Conservation (phyloP, 805 yeast genomes). For the Metahyphopichia silvanorum region DNA sequence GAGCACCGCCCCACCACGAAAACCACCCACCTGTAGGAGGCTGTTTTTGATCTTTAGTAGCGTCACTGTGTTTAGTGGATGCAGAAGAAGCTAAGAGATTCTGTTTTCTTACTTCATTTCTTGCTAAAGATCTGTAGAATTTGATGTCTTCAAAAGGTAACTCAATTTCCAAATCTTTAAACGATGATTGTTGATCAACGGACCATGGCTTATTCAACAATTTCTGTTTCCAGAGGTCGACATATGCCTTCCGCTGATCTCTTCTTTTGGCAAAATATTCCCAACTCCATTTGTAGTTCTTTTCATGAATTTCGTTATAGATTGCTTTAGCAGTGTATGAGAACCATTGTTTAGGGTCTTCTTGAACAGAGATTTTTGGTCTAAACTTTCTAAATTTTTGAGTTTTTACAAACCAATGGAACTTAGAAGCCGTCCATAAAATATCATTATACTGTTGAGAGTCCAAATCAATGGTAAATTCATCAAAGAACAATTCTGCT, state of each 20-base stretch:
- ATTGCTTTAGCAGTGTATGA: conserved; percentile 76
- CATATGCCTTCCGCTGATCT: conserved; percentile 67
- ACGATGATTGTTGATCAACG: conserved; percentile 28
- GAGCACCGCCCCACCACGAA: conserved; percentile 63
- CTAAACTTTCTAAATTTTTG: conserved; percentile 68
- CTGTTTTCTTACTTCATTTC: conserved; percentile 61
- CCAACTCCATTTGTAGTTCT: conserved; percentile 86
- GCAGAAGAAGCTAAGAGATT: conserved; percentile 16
- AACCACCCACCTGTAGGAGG: conserved; percentile 54
- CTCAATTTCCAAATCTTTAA: conserved; percentile 55
- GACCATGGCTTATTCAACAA: conserved; percentile 32
- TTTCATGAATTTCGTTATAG: conserved; percentile 74
- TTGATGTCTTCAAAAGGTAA: conserved; percentile 76
- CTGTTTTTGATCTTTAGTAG: conserved; percentile 16
- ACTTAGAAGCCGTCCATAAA: conserved; percentile 74
- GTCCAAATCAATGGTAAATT: conserved; percentile 83
- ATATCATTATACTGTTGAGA: conserved; percentile 81
- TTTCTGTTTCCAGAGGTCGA: conserved; percentile 62
- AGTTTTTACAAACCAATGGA: conserved; percentile 75
- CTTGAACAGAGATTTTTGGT: conserved; percentile 53
- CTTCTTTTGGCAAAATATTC: conserved; percentile 67
- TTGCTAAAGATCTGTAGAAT: conserved; percentile 80
- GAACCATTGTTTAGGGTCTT: conserved; percentile 81
- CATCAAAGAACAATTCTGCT: conserved; percentile 77
- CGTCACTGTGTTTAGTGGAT: conserved; percentile 5